Evolutionary conservation across 75 land plant species (phyloP), one percentile per base, ranked within the genome.

Genomic region (Adiantum capillusveneris): DNA sequence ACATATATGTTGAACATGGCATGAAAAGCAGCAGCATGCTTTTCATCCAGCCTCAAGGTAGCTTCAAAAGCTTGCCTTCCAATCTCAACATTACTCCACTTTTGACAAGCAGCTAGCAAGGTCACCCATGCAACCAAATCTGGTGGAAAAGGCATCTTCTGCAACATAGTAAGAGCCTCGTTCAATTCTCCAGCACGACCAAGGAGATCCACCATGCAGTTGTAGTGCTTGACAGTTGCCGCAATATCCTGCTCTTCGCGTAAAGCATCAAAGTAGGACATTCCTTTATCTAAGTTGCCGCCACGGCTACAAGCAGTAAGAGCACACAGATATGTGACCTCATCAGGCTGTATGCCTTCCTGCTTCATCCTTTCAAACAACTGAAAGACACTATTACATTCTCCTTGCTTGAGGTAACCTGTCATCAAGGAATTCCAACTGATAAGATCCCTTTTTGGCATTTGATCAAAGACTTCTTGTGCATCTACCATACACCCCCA

Each of bases 161-260:
- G 57, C 59, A 84, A 58, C 46, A 74, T 75, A 26, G 53, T 43
- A 25, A 76, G 59, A 44, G 87, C 87, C 30, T 81, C 78, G 53
- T 77, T 65, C 27, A 84, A 67, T 17, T 20, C 37, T 5, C 84
- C 84, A 44, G 81, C 72, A 54, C 69, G 60, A 45, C 87, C 66
- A 21, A 84, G 42, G 20, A 81, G 67, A 6, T 74, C 84, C 46
- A 84, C 78, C 70, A 84, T 84, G 58, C 87, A 84, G 13, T 84
- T 72, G 56, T 84, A 68, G 44, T 84, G 87, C 56, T 84, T 80
- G 31, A 72, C 3, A 45, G 73, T 77, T 25, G 81, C 81, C 34
- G 29, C 56, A 25, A 81, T 77, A 6, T 62, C 66, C 30, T 59
- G 18, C 25, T 77, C 59, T 41, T 50, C 55, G 76, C 70, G 69